These are phyloP conservation scores for Podaxis sp. DNA, from an alignment of 768 basidiomycete genomes.

Conservation along the genomic window DNA sequence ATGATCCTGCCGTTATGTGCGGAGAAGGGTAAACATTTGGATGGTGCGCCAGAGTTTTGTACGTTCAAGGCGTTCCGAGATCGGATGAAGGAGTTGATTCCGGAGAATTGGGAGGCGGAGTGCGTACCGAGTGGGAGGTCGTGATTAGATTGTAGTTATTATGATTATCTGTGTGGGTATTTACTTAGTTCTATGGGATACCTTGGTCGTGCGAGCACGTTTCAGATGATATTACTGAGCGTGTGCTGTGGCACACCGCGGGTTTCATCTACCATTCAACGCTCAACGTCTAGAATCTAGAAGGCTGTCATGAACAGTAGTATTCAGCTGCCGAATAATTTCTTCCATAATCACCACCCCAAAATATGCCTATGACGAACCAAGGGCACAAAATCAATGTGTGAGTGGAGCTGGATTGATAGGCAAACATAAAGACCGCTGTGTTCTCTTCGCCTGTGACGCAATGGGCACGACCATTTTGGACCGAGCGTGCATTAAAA, in stretches of 20 bases:
- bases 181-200: not conserved
- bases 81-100: constrained; percentile 64
- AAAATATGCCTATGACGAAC: not conserved
- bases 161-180: not conserved
- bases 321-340: not conserved
- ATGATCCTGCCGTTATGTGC: constrained; percentile 66
- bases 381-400: not conserved
- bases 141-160: not conserved
- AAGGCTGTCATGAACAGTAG: not conserved
- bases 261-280: not conserved
- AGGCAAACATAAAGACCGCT: not conserved
- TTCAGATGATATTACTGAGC: not conserved
- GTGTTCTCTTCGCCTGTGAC: not conserved
- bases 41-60: constrained; percentile 74
- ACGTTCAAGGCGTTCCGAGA: constrained; percentile 62
- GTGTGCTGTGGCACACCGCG: not conserved
- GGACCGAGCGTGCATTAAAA: not conserved
- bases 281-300: not conserved
- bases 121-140: constrained; percentile 36
- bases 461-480: not conserved
- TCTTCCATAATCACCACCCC: not conserved
- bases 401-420: not conserved
- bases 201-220: not conserved
- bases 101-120: constrained; percentile 64
- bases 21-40: constrained; percentile 62